These are phyloP conservation scores for Gossypium gossypioides DNA, from an alignment of 441 rosid genomes.

Conservation along the genomic window DNA sequence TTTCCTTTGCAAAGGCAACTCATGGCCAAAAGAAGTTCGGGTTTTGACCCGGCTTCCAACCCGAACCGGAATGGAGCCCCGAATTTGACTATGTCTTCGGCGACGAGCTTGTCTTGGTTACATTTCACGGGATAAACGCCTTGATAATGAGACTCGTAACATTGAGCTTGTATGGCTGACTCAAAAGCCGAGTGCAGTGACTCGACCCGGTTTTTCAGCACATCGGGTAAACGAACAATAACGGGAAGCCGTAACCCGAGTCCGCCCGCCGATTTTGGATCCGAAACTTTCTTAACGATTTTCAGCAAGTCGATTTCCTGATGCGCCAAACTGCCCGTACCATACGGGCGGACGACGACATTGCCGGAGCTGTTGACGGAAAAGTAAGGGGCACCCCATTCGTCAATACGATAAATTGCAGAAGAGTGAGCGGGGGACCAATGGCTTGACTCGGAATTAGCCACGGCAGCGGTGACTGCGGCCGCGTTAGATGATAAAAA, in stretches of 20 bases:
- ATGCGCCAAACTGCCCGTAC: constrained; percentile 48
- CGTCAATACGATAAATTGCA: constrained; percentile 53
- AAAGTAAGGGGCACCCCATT: constrained; percentile 90
- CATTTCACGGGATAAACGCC: constrained; percentile 94
- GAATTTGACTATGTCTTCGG: constrained; percentile 74
- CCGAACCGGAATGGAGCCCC: constrained; percentile 75
- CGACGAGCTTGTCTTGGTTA: constrained; percentile 78
- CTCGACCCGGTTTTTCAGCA: constrained; percentile 68
- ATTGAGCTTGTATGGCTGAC: constrained; percentile 44
- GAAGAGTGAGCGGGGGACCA: constrained; percentile 73
- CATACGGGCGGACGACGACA: constrained; percentile 60
- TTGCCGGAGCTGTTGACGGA: constrained; percentile 59
- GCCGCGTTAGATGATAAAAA: constrained; percentile 13
- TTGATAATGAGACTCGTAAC: constrained; percentile 65
- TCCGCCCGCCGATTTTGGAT: constrained; percentile 59
- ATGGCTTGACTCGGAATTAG: constrained; percentile 17
- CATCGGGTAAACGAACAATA: constrained; percentile 65
- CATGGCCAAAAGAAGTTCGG: constrained; percentile 87
- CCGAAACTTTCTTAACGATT: constrained; percentile 62
- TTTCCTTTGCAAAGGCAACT: constrained; percentile 71
- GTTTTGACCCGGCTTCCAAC: constrained; percentile 86
- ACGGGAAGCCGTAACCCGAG: constrained; percentile 76
- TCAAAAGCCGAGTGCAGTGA: constrained; percentile 70
- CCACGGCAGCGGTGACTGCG: constrained; percentile 11
- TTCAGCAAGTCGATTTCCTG: constrained; percentile 77